A percentile compares a stretch with the other conserved stretches of the same genome.
phyloP scores from a whole-genome alignment of 495 filamentous ascomycete genomes.

The Tuber microsphaerosporum region DNA sequence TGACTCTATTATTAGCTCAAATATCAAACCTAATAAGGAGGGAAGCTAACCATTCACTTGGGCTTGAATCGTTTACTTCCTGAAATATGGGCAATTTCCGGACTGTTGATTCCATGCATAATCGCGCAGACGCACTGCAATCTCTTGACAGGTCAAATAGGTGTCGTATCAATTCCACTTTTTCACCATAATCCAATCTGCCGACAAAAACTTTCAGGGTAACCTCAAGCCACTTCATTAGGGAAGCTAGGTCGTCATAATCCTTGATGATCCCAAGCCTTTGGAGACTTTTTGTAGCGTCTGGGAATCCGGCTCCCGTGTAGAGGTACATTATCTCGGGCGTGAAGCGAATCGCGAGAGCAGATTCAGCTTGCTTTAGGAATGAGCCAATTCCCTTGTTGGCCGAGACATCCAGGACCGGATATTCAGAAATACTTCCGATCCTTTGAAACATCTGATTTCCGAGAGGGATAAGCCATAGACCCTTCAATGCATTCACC shows the following conservation, averaged over 20 bases:
- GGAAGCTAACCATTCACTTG: slow-evolving; percentile 7
- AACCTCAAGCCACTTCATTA: slow-evolving; percentile 23
- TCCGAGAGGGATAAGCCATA: slow-evolving; percentile 42
- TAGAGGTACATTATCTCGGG: slow-evolving; percentile 1
- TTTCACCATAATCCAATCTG: slow-evolving; percentile 9
- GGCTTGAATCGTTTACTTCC: neutral
- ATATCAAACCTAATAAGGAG: neutral
- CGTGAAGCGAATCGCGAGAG: neutral
- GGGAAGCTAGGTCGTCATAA: neutral
- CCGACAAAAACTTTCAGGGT: slow-evolving; percentile 21
- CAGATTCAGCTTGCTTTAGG: slow-evolving; percentile 7
- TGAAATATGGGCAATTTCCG: slow-evolving; percentile 21
- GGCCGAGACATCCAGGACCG: slow-evolving; percentile 28
- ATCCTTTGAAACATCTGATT: slow-evolving; percentile 37
- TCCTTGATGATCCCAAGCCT: slow-evolving; percentile 10
- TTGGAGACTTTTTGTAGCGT: slow-evolving; percentile 8
- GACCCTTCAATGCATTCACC: slow-evolving; percentile 8
- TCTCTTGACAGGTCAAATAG: slow-evolving; percentile 8
- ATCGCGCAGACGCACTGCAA: neutral
- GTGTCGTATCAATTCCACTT: slow-evolving; percentile 6
- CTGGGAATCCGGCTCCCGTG: slow-evolving; percentile 8
- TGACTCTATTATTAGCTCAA: slow-evolving; percentile 7
- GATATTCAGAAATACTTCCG: slow-evolving; percentile 7
- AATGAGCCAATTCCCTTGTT: slow-evolving; percentile 1
- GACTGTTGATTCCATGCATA: slow-evolving; percentile 9